Base-by-base conservation (phyloP, 345 rosid species). In the Kernera saxatilis region DNA sequence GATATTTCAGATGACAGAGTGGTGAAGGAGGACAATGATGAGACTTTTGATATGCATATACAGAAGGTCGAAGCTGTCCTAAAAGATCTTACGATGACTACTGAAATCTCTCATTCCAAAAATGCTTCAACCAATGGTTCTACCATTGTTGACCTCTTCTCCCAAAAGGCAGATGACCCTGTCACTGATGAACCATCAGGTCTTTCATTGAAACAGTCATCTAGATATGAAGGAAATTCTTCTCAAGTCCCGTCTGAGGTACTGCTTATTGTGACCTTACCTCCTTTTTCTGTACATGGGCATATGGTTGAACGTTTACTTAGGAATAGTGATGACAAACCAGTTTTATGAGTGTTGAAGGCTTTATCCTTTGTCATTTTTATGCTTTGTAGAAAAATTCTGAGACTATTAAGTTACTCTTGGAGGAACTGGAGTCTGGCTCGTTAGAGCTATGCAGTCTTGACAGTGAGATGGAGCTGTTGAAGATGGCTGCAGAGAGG, bases 401-500 rank as follows among this genome's bases (percentile, higher is more conserved):
- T 63, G 78, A 78, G 73, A 64, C 60, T 14, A 63, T 71, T 70
- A 56, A 69, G 57, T 79, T 79, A 70, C 77, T 87, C 46, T 35
- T 15, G 62, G 83, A 64, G 70, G 85, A 84, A 67, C 51, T 74
- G 18, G 61, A 48, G n/a, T 74, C 72, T 44, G 82, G 83, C 68
- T 68, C 80, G 66, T 78, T 69, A 46, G 84, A 84, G 71, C 50
- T 81, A 39, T 32, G 15, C 44, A 56, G 69, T 62, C 89, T 87
- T 73, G 81, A 84, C 18, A 53, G 81, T 72, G 89, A 93, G 74
- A 51, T 84, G 55, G 79, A 86, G 60, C 77, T 80, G 56, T 77
- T 85, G 52, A 82, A 82, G 76, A 79, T 75, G 7, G 92, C 89
- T 5, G 71, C 85, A 11, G 84, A 82, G 74, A 81, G 79, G 82